These are phyloP conservation scores for Rhizopus delemar DNA, from an alignment of 371 early-diverging fungal genomes.

Conservation along the genomic window DNA sequence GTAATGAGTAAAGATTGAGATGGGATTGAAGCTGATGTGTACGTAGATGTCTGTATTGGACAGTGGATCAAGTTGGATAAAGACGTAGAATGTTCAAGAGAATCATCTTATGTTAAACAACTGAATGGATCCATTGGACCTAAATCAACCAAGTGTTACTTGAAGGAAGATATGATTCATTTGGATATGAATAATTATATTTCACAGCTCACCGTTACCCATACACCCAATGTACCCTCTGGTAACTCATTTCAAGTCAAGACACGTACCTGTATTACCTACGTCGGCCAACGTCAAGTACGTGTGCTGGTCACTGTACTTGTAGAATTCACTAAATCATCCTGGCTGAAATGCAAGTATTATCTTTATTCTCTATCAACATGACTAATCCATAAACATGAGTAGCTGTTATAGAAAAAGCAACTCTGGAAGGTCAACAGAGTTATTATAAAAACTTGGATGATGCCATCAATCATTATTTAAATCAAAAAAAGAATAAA, in stretches of 20 bases:
- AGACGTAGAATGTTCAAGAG: conserved; percentile 15
- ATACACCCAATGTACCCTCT: conserved; percentile 85
- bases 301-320: conserved; percentile 66
- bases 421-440: conserved; percentile 59
- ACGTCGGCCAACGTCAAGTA: conserved; percentile 60
- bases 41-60: conserved; percentile 36
- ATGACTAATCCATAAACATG: background rate
- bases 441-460: conserved; percentile 55
- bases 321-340: conserved; percentile 72
- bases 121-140: conserved; percentile 57
- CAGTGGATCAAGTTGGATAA: conserved; percentile 33
- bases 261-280: conserved; percentile 79
- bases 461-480: conserved; percentile 34
- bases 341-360: conserved; percentile 69
- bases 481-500: background rate
- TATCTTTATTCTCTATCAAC: background rate
- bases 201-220: conserved; percentile 60
- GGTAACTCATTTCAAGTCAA: conserved; percentile 77
- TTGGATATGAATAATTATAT: conserved; percentile 59
- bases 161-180: conserved; percentile 60
- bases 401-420: conserved; percentile 60
- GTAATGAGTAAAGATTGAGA: conserved; percentile 16
- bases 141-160: conserved; percentile 65
- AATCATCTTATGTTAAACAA: conserved; percentile 41
- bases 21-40: background rate